These are phyloP conservation scores for Boletus rex-veris DNA, from an alignment of 768 basidiomycete genomes.

Conservation along the genomic window DNA sequence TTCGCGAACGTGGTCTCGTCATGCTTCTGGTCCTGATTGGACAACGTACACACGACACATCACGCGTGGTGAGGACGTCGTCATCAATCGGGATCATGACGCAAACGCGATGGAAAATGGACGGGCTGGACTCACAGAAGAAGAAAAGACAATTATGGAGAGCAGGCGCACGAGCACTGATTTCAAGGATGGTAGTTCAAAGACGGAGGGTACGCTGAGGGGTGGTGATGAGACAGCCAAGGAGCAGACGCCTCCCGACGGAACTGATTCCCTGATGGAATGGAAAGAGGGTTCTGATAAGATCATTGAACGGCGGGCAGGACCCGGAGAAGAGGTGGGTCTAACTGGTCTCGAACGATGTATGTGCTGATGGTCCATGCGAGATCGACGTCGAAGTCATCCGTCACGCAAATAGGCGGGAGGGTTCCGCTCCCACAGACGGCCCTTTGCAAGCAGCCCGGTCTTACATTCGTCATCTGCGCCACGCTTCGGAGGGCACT, in stretches of 20 bases:
- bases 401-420: constrained; percentile 36
- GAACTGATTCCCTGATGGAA: constrained; percentile 40
- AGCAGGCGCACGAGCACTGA: constrained; percentile 24
- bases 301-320: constrained; percentile 57
- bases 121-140: constrained; percentile 28
- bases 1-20: constrained; percentile 89
- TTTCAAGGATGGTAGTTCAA: constrained; percentile 5
- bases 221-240: constrained; percentile 20
- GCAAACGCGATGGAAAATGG: constrained; percentile 49
- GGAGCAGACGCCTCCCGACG: constrained; percentile 45
- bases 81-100: constrained; percentile 77
- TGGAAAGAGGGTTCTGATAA: constrained; percentile 72
- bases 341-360: neutral
- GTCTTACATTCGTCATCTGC: constrained; percentile 12
- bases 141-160: constrained; percentile 26
- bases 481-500: constrained; percentile 14
- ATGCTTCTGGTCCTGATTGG: constrained; percentile 77
- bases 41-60: constrained; percentile 72
- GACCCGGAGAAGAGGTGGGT: constrained; percentile 67
- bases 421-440: constrained; percentile 1
- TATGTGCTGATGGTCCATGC: constrained; percentile 12
- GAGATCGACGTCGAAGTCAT: constrained; percentile 66
- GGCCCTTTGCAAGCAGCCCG: constrained; percentile 3
- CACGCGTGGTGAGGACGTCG: constrained; percentile 67
- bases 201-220: constrained; percentile 8